Base-by-base conservation (phyloP, 768 basidiomycete species). In the Glaciozyma martinii region DNA sequence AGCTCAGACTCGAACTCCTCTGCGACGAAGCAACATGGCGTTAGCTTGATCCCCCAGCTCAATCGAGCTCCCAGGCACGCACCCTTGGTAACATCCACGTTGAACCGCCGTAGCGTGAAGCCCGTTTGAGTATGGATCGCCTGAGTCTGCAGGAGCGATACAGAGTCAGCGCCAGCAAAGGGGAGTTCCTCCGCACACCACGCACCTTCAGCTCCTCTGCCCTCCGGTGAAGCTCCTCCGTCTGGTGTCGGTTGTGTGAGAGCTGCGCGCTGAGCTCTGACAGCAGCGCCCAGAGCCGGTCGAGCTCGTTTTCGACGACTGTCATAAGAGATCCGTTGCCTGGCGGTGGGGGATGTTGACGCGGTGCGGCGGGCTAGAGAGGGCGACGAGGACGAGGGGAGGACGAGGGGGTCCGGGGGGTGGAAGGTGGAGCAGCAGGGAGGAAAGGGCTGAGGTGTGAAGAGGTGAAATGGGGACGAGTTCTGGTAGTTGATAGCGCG, bases 1-100 rank as follows among this genome's bases (percentile, higher is more conserved):
- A 97, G 78, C 75, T 94, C 93, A 4, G 90, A 90, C 71, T 92
- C 86, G 77, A 97, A 95, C 12, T 81, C 77, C 80, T 98, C 95
- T 99, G 76, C 40, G 33, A 23, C 21, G 16, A 4, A 15, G 23
- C 46, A 8, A 2, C 46, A 23, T 8, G 3, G 46, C 21, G 10
- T 47, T 25, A 47, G 46, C 46, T 47, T 25, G 16, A 23, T 47
- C 46, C 46, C 6, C 12, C 4, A 6, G 46, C 46, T 25, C 46
- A 7, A 23, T 23, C 21, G n/a, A 47, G 21, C 19, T 21, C 46
- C 10, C 37, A 40, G 29, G 30, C 8, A 74, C 79, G 61, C 67
- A 87, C 89, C 89, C 80, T 88, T 85, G 19, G 88, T 84, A 8
- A 97, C 83, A 75, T 97, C 92, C 13, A 85, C 83, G 75, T 94